phyloP scores from a whole-genome alignment of 1,139 yeast genomes.

The Kodamaea sp. region DNA sequence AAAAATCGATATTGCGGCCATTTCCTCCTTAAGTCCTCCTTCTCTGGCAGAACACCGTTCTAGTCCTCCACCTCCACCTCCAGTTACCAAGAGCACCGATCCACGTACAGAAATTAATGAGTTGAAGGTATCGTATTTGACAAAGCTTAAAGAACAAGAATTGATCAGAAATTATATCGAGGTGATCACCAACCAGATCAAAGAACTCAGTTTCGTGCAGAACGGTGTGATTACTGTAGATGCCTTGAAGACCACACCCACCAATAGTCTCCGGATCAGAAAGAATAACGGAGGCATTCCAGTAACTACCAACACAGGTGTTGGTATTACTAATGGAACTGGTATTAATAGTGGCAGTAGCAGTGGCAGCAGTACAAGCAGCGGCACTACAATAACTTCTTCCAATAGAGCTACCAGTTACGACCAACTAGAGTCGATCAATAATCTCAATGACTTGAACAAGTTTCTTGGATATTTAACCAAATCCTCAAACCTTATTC shows the following conservation, averaged over 20 bases:
- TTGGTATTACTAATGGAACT: too few species aligned
- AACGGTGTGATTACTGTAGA: constrained; percentile 50
- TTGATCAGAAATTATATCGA: constrained; percentile 47
- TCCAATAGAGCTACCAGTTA: constrained; percentile 13
- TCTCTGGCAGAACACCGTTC: too few species aligned
- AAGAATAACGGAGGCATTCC: constrained; percentile 10
- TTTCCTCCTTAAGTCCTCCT: too few species aligned
- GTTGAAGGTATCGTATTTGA: constrained; percentile 35
- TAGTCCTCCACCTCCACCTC: constrained; percentile 17
- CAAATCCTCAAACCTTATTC: constrained; percentile 41
- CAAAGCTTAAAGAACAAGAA: constrained; percentile 48
- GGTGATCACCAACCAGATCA: constrained; percentile 45
- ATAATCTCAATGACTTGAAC: constrained; percentile 45
- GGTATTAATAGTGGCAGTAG: not conserved
- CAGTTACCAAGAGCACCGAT: constrained; percentile 14
- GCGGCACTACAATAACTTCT: constrained; percentile 1
- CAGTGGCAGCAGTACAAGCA: not conserved
- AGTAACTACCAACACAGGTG: constrained; percentile 1
- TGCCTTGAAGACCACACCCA: constrained; percentile 27
- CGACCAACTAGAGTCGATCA: constrained; percentile 44
- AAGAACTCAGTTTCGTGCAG: constrained; percentile 47
- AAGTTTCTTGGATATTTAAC: constrained; percentile 43
- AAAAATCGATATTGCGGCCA: too few species aligned
- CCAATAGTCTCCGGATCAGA: constrained; percentile 1
- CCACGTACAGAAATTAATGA: constrained; percentile 22